Percentiles rank a stretch among this genome's conserved stretches.
phyloP scores from a whole-genome alignment of 2,329 filamentous ascomycete species.

The Phyllachora maydis region DNA sequence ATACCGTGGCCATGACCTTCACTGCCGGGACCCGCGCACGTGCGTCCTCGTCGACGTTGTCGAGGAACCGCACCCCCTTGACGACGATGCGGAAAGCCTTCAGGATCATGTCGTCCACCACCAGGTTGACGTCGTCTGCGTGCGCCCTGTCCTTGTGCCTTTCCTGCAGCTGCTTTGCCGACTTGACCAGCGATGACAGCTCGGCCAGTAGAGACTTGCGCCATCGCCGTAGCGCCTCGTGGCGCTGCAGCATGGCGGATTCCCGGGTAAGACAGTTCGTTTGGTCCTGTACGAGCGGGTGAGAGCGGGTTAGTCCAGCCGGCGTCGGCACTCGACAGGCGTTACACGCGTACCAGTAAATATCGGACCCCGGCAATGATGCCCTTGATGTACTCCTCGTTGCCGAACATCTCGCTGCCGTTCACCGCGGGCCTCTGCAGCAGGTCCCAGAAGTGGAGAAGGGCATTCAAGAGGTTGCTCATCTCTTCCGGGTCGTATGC shows the following conservation, averaged over 20 bases:
- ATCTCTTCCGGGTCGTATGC: slow-evolving; percentile 81
- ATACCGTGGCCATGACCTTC: slow-evolving; percentile 36
- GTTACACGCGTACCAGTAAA: slow-evolving; percentile 48
- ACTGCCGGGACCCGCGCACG: slow-evolving; percentile 27
- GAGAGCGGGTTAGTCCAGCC: not conserved
- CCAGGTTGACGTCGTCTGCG: slow-evolving; percentile 43
- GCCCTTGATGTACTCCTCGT: slow-evolving; percentile 85
- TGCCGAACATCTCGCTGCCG: slow-evolving; percentile 61
- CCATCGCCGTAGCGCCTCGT: slow-evolving; percentile 56
- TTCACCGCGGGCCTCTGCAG: slow-evolving; percentile 58
- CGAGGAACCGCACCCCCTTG: slow-evolving; percentile 73
- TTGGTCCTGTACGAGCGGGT: slow-evolving; percentile 41
- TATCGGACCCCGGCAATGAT: slow-evolving; percentile 86
- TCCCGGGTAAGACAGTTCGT: slow-evolving; percentile 78
- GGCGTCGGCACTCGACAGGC: too few species aligned
- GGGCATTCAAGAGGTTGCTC: slow-evolving; percentile 61
- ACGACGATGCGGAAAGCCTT: slow-evolving; percentile 92
- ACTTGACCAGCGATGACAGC: slow-evolving; percentile 73
- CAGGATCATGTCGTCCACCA: slow-evolving; percentile 81
- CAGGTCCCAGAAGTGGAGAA: slow-evolving; percentile 85
- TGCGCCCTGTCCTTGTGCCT: slow-evolving; percentile 29
- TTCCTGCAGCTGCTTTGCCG: slow-evolving; percentile 69
- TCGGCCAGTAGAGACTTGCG: slow-evolving; percentile 80
- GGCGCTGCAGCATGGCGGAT: slow-evolving; percentile 50
- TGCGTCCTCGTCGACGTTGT: slow-evolving; percentile 54